Percentiles rank a stretch among this genome's conserved stretches.
phyloP scores from a whole-genome alignment of 148 eudicot genomes.

The Silene uniflora region DNA sequence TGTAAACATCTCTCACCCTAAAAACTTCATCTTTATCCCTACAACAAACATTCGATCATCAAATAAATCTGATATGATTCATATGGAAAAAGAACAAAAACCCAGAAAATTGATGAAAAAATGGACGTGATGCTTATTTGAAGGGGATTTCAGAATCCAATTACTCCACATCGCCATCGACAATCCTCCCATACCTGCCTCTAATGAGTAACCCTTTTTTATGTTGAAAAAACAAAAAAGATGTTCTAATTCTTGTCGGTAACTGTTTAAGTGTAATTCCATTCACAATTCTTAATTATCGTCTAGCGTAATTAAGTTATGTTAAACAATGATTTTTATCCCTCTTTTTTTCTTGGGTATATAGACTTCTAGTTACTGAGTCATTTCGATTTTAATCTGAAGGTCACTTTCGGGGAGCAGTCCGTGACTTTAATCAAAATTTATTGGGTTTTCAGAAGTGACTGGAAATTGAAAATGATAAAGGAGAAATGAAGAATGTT shows the following conservation, averaged over 20 bases:
- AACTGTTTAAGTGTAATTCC: not conserved
- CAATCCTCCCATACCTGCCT: too few relatives aligned
- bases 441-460: slow-evolving; percentile 4
- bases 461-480: slow-evolving; percentile 16
- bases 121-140: too few relatives aligned
- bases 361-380: slow-evolving; percentile 38
- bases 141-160: too few relatives aligned
- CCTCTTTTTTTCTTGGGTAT: slow-evolving; percentile 17
- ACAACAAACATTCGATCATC: too few relatives aligned
- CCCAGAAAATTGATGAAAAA: too few relatives aligned
- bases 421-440: too few relatives aligned
- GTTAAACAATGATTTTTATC: slow-evolving; percentile 18
- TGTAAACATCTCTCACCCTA: too few relatives aligned
- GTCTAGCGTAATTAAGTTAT: slow-evolving; percentile 28
- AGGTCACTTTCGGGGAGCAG: slow-evolving; percentile 19
- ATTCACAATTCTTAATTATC: slow-evolving; percentile 7
- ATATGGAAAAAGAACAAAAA: too few relatives aligned
- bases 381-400: slow-evolving; percentile 29
- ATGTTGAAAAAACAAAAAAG: not conserved
- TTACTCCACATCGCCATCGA: too few relatives aligned
- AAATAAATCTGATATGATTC: too few relatives aligned
- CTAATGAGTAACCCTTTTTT: slow-evolving; percentile 46
- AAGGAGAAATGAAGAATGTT: too few relatives aligned
- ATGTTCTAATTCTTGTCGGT: slow-evolving; percentile 21
- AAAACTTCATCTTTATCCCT: too few relatives aligned